Conservation (phyloP, 139 green algal genomes). For the Chlamydomonas asymmetrica region DNA sequence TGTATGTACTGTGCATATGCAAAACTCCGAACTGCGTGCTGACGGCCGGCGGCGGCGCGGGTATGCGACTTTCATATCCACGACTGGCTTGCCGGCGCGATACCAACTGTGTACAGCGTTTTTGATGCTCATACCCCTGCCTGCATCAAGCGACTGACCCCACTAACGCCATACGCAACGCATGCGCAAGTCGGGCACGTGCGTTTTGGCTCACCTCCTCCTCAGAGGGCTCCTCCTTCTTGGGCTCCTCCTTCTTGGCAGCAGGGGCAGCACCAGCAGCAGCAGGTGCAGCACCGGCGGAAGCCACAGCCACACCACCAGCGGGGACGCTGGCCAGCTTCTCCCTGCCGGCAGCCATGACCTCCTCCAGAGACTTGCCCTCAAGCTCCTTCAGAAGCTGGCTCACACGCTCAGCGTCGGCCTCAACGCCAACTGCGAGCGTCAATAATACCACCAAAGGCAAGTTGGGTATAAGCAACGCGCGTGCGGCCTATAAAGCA, state of each 20-base stretch:
- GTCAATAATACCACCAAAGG: neutral
- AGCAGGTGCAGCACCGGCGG: slow-evolving; percentile 31
- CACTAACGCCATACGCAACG: too few relatives aligned
- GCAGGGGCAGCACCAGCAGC: slow-evolving; percentile 28
- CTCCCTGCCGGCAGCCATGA: slow-evolving; percentile 38
- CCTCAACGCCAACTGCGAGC: slow-evolving; percentile 68
- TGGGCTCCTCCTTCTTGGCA: slow-evolving; percentile 67
- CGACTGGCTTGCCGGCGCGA: too few relatives aligned
- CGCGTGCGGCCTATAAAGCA: too few relatives aligned
- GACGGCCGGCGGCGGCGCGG: too few relatives aligned
- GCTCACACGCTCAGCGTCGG: slow-evolving; percentile 61
- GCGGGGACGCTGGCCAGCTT: slow-evolving; percentile 79
- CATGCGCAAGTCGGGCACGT: too few relatives aligned
- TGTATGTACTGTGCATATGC: too few relatives aligned
- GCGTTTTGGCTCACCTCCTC: slow-evolving; percentile 55
- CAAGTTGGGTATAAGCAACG: neutral
- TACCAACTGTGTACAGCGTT: too few relatives aligned
- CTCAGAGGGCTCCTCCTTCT: slow-evolving; percentile 67
- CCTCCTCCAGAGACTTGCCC: slow-evolving; percentile 68
- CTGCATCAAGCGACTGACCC: too few relatives aligned
- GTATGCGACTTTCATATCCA: too few relatives aligned
- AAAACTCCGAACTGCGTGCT: too few relatives aligned
- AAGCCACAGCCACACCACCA: slow-evolving; percentile 30
- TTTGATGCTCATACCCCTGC: too few relatives aligned
- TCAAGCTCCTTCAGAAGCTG: slow-evolving; percentile 72